Base-by-base conservation (phyloP, 2,329 filamentous ascomycete species). In the Botrytis galanthina region DNA sequence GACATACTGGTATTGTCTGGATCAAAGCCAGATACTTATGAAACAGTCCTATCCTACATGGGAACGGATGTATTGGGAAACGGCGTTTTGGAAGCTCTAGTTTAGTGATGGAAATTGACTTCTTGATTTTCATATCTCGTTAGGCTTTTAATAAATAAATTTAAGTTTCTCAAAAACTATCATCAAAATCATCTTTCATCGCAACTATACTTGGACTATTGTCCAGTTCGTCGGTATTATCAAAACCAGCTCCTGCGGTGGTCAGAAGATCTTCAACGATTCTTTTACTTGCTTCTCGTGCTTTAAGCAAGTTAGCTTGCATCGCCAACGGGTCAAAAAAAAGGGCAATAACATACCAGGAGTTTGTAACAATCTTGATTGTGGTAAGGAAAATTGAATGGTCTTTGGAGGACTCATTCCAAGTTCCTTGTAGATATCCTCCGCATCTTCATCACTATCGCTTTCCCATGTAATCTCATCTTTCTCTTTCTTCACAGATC, bases 351-450 rank as follows among this genome's bases (percentile, higher is more conserved):
- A n/a, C 88, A 80, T 83, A 92, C 91, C 91, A 75, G 93, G 93
- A 67, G 93, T 97, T 81, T 95, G 93, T 81, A 95, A 82, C 35
- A 97, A 83, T 80, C 92, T 91, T 59, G 90, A 92, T 71, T 92
- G 91, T 69, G 92, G 92, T 66, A 97, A 83, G 62, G 92, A 91
- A 81, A 97, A 97, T 79, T 95, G 92, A 74, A 97, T 95, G 18
- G 93, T 96, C 85, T 98, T 98, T 0, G 96, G 96, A 42, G 96
- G 96, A 79, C 93, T 97, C 83, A 94, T 91, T 9, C 91, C 93
- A 66, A 88, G 82, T 35, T 83, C 81, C 10, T 87, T 88, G 74
- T 92, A 91, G 9, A 89, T 80, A 60, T 86, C 88, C 37, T 86
- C 86, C 61, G 86, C 83, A 67, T 91, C 88, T 16, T 90, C 88